Evolutionary conservation across 2,329 filamentous ascomycete genomes (phyloP).

Genomic region (Macrophomina tecta): DNA sequence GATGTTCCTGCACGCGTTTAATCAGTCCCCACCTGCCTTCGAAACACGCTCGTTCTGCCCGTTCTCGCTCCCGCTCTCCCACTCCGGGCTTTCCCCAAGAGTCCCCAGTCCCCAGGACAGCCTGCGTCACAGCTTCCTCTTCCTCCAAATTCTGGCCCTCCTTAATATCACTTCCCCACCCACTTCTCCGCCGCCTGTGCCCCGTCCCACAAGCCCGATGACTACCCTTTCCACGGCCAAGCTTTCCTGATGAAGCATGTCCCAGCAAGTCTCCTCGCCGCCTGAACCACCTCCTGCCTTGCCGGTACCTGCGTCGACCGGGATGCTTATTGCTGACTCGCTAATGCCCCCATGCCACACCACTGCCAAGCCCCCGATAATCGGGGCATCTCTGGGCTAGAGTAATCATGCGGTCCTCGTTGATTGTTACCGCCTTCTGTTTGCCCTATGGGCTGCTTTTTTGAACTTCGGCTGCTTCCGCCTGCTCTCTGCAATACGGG

Average conservation of each 20-base stretch:
- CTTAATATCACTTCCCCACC: neutral
- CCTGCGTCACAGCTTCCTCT: neutral
- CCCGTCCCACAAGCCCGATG: neutral
- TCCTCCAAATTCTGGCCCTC: neutral
- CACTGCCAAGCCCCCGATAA: slow-evolving; percentile 14
- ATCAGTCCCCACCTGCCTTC: neutral
- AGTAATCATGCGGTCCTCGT: neutral
- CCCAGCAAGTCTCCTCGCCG: neutral
- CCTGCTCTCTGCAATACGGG: slow-evolving; percentile 8
- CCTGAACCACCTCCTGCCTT: neutral
- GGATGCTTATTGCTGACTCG: neutral
- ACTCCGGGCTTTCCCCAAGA: neutral
- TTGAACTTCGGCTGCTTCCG: neutral
- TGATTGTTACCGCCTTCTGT: neutral
- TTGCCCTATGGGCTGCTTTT: neutral
- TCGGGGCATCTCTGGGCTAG: slow-evolving; percentile 11
- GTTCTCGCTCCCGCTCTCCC: neutral
- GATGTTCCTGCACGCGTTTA: neutral
- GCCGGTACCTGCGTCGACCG: slow-evolving; percentile 11
- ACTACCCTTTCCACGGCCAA: neutral
- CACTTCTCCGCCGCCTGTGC: neutral
- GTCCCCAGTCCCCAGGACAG: neutral
- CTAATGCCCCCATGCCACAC: neutral
- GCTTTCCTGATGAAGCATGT: slow-evolving; percentile 18
- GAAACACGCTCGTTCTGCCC: neutral